phyloP scores from a whole-genome alignment of 2,329 filamentous ascomycete genomes.

The Plenodomus tracheiphilus region DNA sequence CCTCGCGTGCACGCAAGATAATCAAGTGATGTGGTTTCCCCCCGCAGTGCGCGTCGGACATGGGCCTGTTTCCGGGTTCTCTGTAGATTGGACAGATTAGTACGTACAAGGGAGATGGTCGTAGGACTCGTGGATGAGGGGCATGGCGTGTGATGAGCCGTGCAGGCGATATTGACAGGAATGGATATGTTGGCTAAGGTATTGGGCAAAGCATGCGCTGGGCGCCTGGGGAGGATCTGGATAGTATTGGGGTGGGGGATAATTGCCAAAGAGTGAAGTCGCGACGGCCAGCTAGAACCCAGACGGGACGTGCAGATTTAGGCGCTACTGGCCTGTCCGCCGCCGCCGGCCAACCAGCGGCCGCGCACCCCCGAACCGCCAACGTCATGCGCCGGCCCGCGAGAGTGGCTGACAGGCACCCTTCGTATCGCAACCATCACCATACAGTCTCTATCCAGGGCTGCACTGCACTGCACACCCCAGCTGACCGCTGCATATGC shows the following conservation, averaged over 20 bases:
- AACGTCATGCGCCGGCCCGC: conserved; percentile 17
- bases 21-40: not conserved
- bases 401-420: not conserved
- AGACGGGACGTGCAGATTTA: conserved; percentile 14
- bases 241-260: conserved; percentile 14
- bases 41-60: conserved; percentile 52
- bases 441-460: not conserved
- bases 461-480: not conserved
- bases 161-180: conserved; percentile 13
- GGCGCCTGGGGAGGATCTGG: not conserved
- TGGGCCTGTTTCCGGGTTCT: conserved; percentile 55
- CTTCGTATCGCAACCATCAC: conserved; percentile 1
- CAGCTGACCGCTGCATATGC: conserved; percentile 1
- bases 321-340: conserved; percentile 8
- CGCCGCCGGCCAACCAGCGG: conserved; percentile 13
- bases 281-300: conserved; percentile 2
- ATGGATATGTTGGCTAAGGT: conserved; percentile 1
- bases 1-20: not conserved
- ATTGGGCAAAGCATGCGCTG: not conserved
- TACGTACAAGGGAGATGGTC: conserved; percentile 78
- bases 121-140: conserved; percentile 69
- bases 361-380: conserved; percentile 2
- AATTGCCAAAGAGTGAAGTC: conserved; percentile 13
- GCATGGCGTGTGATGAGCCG: conserved; percentile 52
- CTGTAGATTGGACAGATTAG: conserved; percentile 3